These are phyloP conservation scores for Penicillium decumbens DNA, from an alignment of 2,329 filamentous ascomycete species.

Conservation along the genomic window DNA sequence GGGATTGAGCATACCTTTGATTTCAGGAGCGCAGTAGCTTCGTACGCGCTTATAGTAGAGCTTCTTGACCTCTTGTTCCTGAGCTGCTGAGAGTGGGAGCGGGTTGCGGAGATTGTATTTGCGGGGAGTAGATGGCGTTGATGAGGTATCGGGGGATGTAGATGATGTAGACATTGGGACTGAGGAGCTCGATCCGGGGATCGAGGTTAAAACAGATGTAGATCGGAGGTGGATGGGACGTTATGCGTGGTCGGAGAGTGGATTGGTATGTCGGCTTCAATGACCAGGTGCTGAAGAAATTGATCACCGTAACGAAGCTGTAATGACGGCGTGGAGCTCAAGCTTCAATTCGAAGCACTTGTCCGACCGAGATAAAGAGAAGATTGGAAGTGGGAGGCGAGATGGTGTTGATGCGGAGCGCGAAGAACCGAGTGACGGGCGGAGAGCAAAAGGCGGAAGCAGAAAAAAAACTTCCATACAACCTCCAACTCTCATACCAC, in stretches of 20 bases:
- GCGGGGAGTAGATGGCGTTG: slow-evolving; percentile 14
- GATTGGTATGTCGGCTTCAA: slow-evolving; percentile 1
- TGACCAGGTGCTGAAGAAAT: background rate
- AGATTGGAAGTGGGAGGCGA: slow-evolving; percentile 7
- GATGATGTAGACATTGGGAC: slow-evolving; percentile 22
- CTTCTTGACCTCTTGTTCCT: slow-evolving; percentile 76
- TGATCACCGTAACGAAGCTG: background rate
- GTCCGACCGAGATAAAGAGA: background rate
- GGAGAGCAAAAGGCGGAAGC: slow-evolving; percentile 21
- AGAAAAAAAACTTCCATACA: slow-evolving; percentile 24
- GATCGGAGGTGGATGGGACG: slow-evolving; percentile 13
- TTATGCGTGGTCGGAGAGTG: slow-evolving; percentile 3
- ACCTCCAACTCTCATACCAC: slow-evolving; percentile 10
- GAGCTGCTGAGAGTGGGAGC: slow-evolving; percentile 72
- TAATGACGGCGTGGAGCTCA: background rate
- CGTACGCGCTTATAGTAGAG: slow-evolving; percentile 77
- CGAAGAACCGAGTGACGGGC: slow-evolving; percentile 22
- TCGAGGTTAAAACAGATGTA: slow-evolving; percentile 15
- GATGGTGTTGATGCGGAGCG: slow-evolving; percentile 24
- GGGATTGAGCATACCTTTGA: slow-evolving; percentile 57
- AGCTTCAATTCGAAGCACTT: background rate
- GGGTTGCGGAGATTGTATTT: slow-evolving; percentile 60
- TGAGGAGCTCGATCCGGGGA: slow-evolving; percentile 16
- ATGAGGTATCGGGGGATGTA: slow-evolving; percentile 21
- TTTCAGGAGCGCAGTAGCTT: slow-evolving; percentile 68